These are phyloP conservation scores for Pugionium dolabratum DNA, from an alignment of 345 rosid genomes.

Conservation along the genomic window DNA sequence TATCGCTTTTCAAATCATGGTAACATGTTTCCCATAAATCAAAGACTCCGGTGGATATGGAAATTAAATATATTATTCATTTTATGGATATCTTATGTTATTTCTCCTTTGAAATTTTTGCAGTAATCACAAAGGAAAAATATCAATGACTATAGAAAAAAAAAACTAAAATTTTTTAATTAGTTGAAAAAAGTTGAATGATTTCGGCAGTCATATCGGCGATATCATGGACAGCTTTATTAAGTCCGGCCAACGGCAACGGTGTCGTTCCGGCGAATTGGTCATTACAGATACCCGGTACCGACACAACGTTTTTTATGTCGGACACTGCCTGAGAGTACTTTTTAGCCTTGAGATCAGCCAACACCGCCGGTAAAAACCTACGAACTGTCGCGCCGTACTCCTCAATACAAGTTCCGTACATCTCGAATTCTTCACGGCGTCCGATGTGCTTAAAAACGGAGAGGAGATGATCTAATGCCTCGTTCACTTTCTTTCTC, in stretches of 20 bases:
- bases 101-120: neutral
- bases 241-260: neutral
- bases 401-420: conserved; percentile 36
- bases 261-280: conserved; percentile 9
- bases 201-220: conserved; percentile 33
- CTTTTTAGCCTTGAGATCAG: conserved; percentile 18
- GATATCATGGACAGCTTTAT: conserved; percentile 29
- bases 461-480: neutral
- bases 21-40: too few species aligned
- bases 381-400: conserved; percentile 16
- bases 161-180: neutral
- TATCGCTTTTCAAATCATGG: too few species aligned
- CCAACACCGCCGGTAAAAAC: conserved; percentile 21
- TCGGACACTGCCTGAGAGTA: conserved; percentile 1
- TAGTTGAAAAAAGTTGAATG: conserved; percentile 11
- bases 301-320: neutral
- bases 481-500: conserved; percentile 17
- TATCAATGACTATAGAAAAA: too few species aligned
- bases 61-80: too few species aligned
- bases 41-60: too few species aligned
- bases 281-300: neutral
- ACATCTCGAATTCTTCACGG: neutral
- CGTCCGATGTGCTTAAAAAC: neutral
- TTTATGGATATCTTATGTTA: too few species aligned
- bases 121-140: neutral